A percentile compares a stretch with the other conserved stretches of the same genome.
Conservation (phyloP, 768 basidiomycete species). For the Udeniomyces megalosporus region DNA sequence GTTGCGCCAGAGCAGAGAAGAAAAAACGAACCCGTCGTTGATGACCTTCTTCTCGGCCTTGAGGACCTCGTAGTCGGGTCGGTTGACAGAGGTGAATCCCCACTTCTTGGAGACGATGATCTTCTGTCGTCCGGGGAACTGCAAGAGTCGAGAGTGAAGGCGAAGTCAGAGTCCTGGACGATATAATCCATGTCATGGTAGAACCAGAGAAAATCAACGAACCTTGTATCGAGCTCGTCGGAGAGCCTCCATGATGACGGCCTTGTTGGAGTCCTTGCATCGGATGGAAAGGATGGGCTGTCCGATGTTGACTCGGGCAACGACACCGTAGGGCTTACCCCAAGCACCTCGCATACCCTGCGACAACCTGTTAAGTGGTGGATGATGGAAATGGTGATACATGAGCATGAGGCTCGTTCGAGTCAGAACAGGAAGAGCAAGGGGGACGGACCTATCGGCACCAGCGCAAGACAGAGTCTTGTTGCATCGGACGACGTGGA, state of each 20-base stretch:
- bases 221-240: slow-evolving; percentile 92
- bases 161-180: slow-evolving; percentile 25
- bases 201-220: slow-evolving; percentile 10
- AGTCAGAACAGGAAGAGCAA: background rate
- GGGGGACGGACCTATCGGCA: slow-evolving; percentile 66
- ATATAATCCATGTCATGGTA: background rate
- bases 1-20: background rate
- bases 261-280: slow-evolving; percentile 69
- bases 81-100: slow-evolving; percentile 92
- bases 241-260: slow-evolving; percentile 88
- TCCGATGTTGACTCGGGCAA: slow-evolving; percentile 90
- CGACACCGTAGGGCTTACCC: slow-evolving; percentile 71
- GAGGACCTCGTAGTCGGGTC: slow-evolving; percentile 70
- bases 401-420: too few species aligned
- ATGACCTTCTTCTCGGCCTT: slow-evolving; percentile 74
- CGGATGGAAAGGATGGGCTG: slow-evolving; percentile 86
- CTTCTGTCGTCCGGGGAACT: slow-evolving; percentile 95
- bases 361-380: slow-evolving; percentile 23
- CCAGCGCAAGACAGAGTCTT: slow-evolving; percentile 99
- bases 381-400: background rate
- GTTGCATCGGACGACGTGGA: slow-evolving; percentile 98
- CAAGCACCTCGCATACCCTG: slow-evolving; percentile 94
- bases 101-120: slow-evolving; percentile 70
- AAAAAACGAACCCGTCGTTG: slow-evolving; percentile 45
- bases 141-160: background rate